These are phyloP conservation scores for Cucumis melo DNA, from an alignment of 306 rosid species.

Conservation along the genomic window DNA sequence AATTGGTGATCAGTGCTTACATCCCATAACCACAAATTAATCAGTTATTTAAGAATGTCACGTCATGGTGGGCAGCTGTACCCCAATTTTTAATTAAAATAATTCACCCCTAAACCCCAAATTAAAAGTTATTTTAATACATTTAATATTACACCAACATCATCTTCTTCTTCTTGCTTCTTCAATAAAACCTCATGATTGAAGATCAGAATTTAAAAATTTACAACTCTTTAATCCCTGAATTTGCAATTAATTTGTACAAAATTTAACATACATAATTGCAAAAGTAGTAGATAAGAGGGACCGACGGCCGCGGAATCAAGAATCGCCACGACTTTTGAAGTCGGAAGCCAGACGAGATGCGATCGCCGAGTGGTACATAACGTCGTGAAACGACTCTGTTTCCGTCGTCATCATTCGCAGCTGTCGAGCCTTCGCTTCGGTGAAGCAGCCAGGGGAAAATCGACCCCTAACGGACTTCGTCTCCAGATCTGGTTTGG, in stretches of 20 bases:
- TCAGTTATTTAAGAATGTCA: not conserved
- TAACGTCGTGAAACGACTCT: constrained; percentile 61
- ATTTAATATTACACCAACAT: no score
- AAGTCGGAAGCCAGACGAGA: constrained; percentile 78
- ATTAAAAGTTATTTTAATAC: not conserved
- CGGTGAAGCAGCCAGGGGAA: constrained; percentile 66
- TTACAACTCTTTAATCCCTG: not conserved
- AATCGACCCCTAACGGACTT: constrained; percentile 23
- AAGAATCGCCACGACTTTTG: constrained; percentile 10
- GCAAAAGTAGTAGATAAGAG: not conserved
- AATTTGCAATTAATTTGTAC: not conserved
- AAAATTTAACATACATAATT: not conserved
- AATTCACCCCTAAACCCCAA: not conserved
- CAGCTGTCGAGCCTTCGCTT: constrained; percentile 76
- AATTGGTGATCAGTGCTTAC: not conserved
- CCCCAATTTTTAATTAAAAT: not conserved
- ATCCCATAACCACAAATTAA: not conserved
- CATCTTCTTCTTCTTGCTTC: not conserved
- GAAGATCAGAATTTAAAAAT: not conserved
- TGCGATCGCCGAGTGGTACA: constrained; percentile 96
- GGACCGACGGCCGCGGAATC: not conserved
- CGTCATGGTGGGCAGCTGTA: not conserved
- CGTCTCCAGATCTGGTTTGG: constrained; percentile 3
- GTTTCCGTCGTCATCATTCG: constrained; percentile 48
- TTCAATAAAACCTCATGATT: not conserved